These are phyloP conservation scores for Lactifluus piperatus DNA, from an alignment of 768 basidiomycete species.

Conservation along the genomic window DNA sequence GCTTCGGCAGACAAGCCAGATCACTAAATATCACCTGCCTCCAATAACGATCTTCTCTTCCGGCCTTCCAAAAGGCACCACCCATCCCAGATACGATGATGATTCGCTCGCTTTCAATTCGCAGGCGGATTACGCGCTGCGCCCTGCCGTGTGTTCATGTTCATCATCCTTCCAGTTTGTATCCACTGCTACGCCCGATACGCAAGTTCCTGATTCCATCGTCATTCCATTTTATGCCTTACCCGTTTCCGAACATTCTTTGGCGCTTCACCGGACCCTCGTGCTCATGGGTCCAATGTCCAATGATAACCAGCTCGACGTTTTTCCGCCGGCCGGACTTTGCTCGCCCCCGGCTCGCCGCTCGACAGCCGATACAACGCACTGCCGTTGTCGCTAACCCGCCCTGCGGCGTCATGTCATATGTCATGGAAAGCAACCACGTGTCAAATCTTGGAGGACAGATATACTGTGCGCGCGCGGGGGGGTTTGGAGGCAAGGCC, in stretches of 20 bases:
- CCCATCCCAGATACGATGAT: too few relatives aligned
- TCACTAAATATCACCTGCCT: slow-evolving; percentile 5
- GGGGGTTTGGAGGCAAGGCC: neutral
- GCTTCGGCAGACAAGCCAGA: neutral
- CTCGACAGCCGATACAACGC: neutral
- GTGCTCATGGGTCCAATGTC: neutral
- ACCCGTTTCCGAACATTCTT: slow-evolving; percentile 6
- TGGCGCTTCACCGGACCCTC: slow-evolving; percentile 7
- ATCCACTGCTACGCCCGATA: slow-evolving; percentile 12
- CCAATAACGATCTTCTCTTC: neutral
- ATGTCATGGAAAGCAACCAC: neutral
- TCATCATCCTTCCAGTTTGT: too few relatives aligned
- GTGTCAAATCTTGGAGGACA: neutral
- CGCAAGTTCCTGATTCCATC: slow-evolving; percentile 1
- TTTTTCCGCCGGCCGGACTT: slow-evolving; percentile 15
- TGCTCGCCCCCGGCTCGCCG: slow-evolving; percentile 10
- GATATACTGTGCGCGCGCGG: neutral
- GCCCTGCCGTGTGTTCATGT: too few relatives aligned
- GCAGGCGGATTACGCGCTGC: too few relatives aligned
- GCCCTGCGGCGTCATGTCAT: neutral
- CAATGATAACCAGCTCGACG: neutral
- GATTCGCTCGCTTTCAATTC: too few relatives aligned
- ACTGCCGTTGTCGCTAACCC: neutral
- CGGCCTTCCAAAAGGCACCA: slow-evolving; percentile 1
- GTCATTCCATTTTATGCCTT: slow-evolving; percentile 8